Evolutionary conservation across 345 rosid genomes (phyloP), one percentile per base, ranked within the genome.

Genomic region (Eucalyptus marginata): DNA sequence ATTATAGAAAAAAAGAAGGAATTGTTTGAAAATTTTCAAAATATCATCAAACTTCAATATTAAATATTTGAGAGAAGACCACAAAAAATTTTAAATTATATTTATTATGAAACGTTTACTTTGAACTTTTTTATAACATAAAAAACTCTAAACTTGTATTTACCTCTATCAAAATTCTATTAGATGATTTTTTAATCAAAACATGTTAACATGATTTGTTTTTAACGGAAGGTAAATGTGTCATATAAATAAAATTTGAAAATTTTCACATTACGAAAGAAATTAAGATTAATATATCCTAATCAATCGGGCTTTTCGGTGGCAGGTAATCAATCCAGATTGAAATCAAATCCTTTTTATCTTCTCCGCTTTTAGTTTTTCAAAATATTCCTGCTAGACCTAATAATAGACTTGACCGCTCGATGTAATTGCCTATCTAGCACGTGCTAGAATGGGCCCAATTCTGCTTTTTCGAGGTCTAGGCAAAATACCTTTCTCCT

Each of bases 61-160:
- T 68, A 68, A 16, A 68, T 68, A 68, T 16, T 16, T 68, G 6
- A 22, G 0, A 27, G 1, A 59, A 5, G 3, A 12, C 0, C 33
- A 29, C 68, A 3, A 62, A 6, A 11, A 62, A 13, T 6, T 27
- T 7, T 4, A 62, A 62, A 27, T 62, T 12, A 29, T 13, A 12
- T 2, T 3, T 3, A 62, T 27, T 62, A 12, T 29, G 33, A 62
- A 3, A 27, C 1, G 0, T 62, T 62, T 62, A 29, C 0, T 0
- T 29, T 24, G 10, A 56, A 4, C 0, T 24, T 56, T 56, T 52
- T 14, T 50, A 0, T 52, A 4, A 52, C 0, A 52, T 3, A 18
- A 18, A 18, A 52, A 52, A 3, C 0, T 52, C 2, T 7, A 20
- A 18, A 52, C 2, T 52, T 52, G 3, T 20, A 18, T 52, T 18